Base-by-base conservation (phyloP, 805 yeast species). In the Yamadazyma endophytica region DNA sequence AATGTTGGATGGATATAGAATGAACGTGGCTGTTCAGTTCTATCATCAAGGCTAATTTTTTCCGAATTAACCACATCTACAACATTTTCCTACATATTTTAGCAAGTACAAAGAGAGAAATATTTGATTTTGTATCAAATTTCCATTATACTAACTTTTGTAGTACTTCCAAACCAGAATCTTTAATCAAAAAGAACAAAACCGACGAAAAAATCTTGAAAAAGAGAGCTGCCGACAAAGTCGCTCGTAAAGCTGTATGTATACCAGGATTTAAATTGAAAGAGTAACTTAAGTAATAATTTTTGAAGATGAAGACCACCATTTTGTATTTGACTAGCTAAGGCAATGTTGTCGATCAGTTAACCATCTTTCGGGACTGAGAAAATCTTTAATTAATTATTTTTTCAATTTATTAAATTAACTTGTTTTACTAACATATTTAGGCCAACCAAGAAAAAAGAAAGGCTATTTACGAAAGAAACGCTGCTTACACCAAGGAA, bases 401-500 rank as follows among this genome's bases (percentile, higher is more conserved):
- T 26, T 14, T 18, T 17, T 15, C 21, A 16, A 29, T 21, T 24
- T 18, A 13, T 24, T 29, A 7, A 12, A 17, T 29, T 9, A 8
- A 19, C 8, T 19, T 11, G 26, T 13, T 17, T 26, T 16, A 12
- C 21, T 9, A 19, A 11, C 21, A 11, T 8, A 28, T 42, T 34
- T 44, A 65, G 72, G 56, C 68, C 40, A 50, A 47, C 59, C 50
- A 63, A 57, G 70, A 64, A 56, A 65, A 64, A 58, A 61, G 84
- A 74, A 69, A 79, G 62, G 81, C 78, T 57, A 77, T 82, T 70
- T 82, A 81, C 69, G 82, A 85, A 68, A 85, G 97, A 81, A 87
- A 95, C 62, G 95, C 92, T 75, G 87, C 88, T 74, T 88, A 89
- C 88, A 81, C 82, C 68, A 72, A 82, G 75, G 97, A 89, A 77